Evolutionary conservation across 768 basidiomycete genomes (phyloP), one percentile per base, ranked within the genome.

Genomic region (Stropharia rugosoannulata): DNA sequence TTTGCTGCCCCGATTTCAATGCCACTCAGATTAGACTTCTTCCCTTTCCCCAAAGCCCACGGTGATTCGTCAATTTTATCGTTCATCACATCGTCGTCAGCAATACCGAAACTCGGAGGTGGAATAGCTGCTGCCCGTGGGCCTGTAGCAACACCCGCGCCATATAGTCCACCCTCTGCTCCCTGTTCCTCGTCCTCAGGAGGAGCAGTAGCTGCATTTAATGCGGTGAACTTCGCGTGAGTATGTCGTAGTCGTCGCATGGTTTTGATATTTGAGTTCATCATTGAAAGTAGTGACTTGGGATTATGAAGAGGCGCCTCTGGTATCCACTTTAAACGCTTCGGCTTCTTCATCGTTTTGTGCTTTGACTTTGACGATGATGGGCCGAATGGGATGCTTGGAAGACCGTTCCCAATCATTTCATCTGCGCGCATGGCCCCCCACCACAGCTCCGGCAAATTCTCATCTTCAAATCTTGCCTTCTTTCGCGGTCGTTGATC

Each of bases 241-340:
- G 86, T 90, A 58, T 82, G 80, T 51, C 89, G 77, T 29, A 93
- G 80, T 22, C 86, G 80, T 55, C 85, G 83, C 73, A 93, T 79
- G 2, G 88, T 88, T 60, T 78, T 82, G 55, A 93, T 83, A 64
- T 93, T 93, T 49, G 74, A 75, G 66, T 89, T 91, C 85, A 93
- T 91, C 51, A 85, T 62, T 13, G 71, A 72, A n/a, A 91, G 73
- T 16, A 93, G 70, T 1, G 86, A 78, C 55, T 77, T 80, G 1
- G 75, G 67, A 22, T 71, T 66, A n/a, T 64, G 58, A 8, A 60
- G 54, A 41, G 56, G 39, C 22, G 25, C 18, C 29, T 36, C 16
- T 19, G 47, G 35, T 4, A n/a, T 44, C 42, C 52, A 49, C 40
- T 52, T 59, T 35, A 60, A 57, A 54, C 58, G 25, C 56, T 57